Percentiles rank a stretch among this genome's conserved stretches.
These are phyloP conservation scores for Tremella fuciformis DNA, from an alignment of 768 basidiomycete genomes.

Conservation along the genomic window DNA sequence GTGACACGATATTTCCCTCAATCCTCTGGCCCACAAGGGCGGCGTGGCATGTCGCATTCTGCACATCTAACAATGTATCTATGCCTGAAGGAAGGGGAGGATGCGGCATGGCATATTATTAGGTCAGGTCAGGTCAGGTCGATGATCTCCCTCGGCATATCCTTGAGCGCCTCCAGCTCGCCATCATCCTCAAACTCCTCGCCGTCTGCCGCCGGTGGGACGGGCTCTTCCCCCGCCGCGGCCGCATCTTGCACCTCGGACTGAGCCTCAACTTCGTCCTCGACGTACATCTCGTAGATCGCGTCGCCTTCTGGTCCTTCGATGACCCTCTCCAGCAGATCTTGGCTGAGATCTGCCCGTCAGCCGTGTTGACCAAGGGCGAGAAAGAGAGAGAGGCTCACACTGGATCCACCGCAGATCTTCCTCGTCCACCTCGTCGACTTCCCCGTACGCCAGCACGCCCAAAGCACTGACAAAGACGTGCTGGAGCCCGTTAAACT, in stretches of 20 bases:
- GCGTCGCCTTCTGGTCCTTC: conserved; percentile 50
- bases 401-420: conserved; percentile 21
- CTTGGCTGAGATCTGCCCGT: conserved; percentile 39
- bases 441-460: conserved; percentile 38
- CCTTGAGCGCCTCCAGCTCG: conserved; percentile 4
- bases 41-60: too few species aligned
- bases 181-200: background rate
- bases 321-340: conserved; percentile 44
- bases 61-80: too few species aligned
- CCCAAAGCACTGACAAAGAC: conserved; percentile 43
- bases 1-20: too few species aligned
- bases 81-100: too few species aligned
- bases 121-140: too few species aligned
- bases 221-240: background rate
- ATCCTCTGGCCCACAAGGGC: too few species aligned
- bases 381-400: conserved; percentile 6
- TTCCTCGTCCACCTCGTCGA: conserved; percentile 24
- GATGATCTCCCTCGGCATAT: background rate
- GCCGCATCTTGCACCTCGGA: background rate
- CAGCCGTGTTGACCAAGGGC: conserved; percentile 1
- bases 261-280: conserved; percentile 23
- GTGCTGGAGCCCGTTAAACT: conserved; percentile 43
- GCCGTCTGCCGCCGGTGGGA: too few species aligned
- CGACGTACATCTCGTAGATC: conserved; percentile 47
- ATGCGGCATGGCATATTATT: too few species aligned